phyloP scores from a whole-genome alignment of 192 early-diverging fungal genomes.

The Gaertneriomyces semiglobifer region DNA sequence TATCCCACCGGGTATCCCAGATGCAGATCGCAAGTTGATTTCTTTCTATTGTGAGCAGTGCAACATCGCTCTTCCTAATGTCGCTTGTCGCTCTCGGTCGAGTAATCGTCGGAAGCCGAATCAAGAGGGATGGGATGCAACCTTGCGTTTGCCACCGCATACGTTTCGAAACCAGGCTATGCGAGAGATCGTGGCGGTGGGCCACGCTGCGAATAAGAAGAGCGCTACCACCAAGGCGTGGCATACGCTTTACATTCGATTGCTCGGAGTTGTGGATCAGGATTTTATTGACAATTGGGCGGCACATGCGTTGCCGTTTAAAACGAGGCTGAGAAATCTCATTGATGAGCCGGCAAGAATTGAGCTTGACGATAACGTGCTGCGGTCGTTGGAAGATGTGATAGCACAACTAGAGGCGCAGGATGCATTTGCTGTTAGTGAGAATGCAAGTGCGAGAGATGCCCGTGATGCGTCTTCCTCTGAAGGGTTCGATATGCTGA shows the following conservation, averaged over 20 bases:
- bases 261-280: conserved; percentile 25
- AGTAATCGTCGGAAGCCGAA: neutral
- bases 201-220: conserved; percentile 7
- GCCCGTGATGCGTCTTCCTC: no score
- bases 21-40: conserved; percentile 30
- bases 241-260: conserved; percentile 9
- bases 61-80: conserved; percentile 15
- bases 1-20: conserved; percentile 19
- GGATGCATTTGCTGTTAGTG: conserved; percentile 18
- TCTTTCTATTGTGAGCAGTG: conserved; percentile 28
- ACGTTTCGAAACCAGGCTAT: conserved; percentile 20
- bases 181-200: neutral
- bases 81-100: neutral
- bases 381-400: conserved; percentile 18
- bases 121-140: conserved; percentile 10
- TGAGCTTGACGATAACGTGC: conserved; percentile 22
- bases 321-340: conserved; percentile 29
- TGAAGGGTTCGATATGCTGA: neutral
- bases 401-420: conserved; percentile 19
- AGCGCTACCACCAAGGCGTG: conserved; percentile 18
- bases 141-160: conserved; percentile 19
- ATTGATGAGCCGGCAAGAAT: conserved; percentile 23
- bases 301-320: conserved; percentile 24
- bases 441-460: neutral
- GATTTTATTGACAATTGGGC: conserved; percentile 31